Base-by-base conservation (phyloP, 139 green algal species). In the Coelastrella sp. region DNA sequence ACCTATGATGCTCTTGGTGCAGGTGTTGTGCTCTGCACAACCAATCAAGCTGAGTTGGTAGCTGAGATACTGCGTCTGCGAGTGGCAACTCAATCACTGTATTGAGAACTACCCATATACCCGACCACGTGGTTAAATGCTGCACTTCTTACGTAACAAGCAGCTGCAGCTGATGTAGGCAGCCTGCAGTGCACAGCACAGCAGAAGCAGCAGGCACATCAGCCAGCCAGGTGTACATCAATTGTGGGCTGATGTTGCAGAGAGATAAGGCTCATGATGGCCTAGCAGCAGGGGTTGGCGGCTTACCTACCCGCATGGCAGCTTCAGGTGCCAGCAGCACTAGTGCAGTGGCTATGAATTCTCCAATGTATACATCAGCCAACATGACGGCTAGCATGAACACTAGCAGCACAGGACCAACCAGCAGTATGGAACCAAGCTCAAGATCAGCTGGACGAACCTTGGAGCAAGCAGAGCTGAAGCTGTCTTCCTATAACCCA, bases 401-500 rank as follows among this genome's bases (percentile, higher is more conserved):
- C 53, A 64, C 73, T 6, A 67, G 75, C 53, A 82, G 75, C 53
- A 82, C 75, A 8, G 40, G 60, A 35, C 38, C 62, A 51, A 40
- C 78, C 30, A 43, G 78, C 78, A 84, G 23, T 30, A 7, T 60
- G 50, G 60, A 76, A 57, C 53, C 50, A 6, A 40, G 71, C 15
- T 69, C 75, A 13, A 25, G 32, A 71, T 62, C 71, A 63, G 71
- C n/a, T 5, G 71, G 41, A 7, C 19, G 25, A 3, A 38, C n/a
- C n/a, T n/a, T 5, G 5, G 60, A 84, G 8, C 77, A 35, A 17
- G 4, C 57, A 23, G 78, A 75, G 11, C 60, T 84, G 6, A 62
- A 63, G 6, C 62, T 84, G 60, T 84, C 78, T 11, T 51, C 41
- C 2, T 84, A 84, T 53, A 74, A 84, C 62, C 78, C 78, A 0